Evolutionary conservation across 192 early-diverging fungal species (phyloP).

Genomic region (Jimgerdemannia lactiflua): DNA sequence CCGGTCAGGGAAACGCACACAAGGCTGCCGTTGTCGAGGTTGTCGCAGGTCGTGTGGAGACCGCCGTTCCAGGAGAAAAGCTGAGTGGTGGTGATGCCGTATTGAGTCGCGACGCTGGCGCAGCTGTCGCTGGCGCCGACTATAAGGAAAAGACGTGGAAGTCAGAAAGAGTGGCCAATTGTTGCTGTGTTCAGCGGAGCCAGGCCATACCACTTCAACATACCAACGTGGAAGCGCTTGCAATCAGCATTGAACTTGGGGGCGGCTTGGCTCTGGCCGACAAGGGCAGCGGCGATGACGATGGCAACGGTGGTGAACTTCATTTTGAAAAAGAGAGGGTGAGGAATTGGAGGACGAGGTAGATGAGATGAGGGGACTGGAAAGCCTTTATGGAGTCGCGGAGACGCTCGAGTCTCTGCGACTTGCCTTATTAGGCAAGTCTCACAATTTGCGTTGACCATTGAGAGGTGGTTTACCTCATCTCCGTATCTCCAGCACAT

Average conservation of each 20-base stretch:
- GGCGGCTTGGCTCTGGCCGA: neutral
- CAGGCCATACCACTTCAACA: neutral
- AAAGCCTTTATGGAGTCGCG: too few relatives aligned
- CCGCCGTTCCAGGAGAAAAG: conserved; percentile 4
- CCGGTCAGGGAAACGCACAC: neutral
- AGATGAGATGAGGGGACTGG: too few relatives aligned
- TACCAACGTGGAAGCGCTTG: neutral
- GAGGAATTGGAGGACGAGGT: neutral
- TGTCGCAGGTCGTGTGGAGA: conserved; percentile 3
- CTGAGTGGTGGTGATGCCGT: neutral
- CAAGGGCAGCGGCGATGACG: neutral
- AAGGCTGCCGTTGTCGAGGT: neutral
- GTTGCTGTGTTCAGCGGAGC: neutral
- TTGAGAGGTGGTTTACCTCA: too few relatives aligned
- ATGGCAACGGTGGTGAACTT: conserved; percentile 1
- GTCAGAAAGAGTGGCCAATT: neutral
- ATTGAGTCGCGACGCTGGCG: neutral
- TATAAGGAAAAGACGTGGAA: neutral
- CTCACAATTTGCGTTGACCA: too few relatives aligned
- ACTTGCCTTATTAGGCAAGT: too few relatives aligned
- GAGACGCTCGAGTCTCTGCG: too few relatives aligned
- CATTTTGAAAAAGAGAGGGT: conserved; percentile 1
- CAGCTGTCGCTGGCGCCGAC: neutral
- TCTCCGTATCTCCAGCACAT: too few relatives aligned
- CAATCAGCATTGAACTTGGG: neutral